These are phyloP conservation scores for Chytriomyces confervae DNA, from an alignment of 192 early-diverging fungal genomes.

Conservation along the genomic window DNA sequence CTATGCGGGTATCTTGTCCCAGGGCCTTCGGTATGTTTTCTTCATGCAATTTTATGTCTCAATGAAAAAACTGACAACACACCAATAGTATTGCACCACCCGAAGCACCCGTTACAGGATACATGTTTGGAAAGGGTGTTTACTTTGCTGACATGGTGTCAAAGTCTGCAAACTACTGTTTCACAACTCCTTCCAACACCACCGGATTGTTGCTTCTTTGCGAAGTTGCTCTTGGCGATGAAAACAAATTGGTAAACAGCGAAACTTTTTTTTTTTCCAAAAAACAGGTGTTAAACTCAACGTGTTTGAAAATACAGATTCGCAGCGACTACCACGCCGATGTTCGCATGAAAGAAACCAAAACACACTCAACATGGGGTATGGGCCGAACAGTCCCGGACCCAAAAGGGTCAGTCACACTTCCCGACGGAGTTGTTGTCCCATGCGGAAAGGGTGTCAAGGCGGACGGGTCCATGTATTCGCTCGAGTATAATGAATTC, in stretches of 20 bases:
- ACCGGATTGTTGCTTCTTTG: conserved; percentile 74
- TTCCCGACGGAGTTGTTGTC: conserved; percentile 58
- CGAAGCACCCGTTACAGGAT: conserved; percentile 71
- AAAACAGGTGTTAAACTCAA: background rate
- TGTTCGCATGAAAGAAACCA: conserved; percentile 35
- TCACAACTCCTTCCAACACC: conserved; percentile 36
- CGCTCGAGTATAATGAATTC: conserved; percentile 76
- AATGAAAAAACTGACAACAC: background rate
- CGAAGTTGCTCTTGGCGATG: conserved; percentile 77
- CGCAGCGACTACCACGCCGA: conserved; percentile 64
- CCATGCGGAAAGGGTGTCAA: conserved; percentile 53
- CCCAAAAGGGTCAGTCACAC: conserved; percentile 40
- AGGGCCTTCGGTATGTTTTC: conserved; percentile 48
- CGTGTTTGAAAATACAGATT: conserved; percentile 5
- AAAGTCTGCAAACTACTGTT: conserved; percentile 78
- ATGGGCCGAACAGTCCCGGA: conserved; percentile 65
- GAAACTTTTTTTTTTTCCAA: background rate
- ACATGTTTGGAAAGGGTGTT: conserved; percentile 83
- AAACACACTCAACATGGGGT: conserved; percentile 71
- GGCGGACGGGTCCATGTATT: background rate
- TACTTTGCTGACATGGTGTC: conserved; percentile 84
- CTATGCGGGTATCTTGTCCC: conserved; percentile 75
- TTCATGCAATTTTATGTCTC: background rate
- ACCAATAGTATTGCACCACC: conserved; percentile 67
- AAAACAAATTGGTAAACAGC: conserved; percentile 23